Evolutionary conservation across 2,329 filamentous ascomycete species (phyloP), one percentile per base, ranked within the genome.

Genomic region (Verticillium isaacii): DNA sequence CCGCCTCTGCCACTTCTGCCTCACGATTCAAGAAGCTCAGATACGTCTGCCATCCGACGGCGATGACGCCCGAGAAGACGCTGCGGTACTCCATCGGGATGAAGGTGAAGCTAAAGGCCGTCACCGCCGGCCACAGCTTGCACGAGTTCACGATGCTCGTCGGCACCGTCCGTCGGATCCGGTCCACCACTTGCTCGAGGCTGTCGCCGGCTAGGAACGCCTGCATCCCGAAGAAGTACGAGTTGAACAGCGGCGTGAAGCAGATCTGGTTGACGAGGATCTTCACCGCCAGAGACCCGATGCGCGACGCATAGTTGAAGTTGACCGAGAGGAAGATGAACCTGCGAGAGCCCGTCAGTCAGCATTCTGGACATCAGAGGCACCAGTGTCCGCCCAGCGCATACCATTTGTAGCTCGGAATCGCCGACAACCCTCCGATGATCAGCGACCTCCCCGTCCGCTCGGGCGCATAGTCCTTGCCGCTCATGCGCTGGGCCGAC

Each of bases 11-110:
- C 57, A 79, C 78, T 73, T 92, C 91, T 1, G 91, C 91, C 64
- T 80, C 79, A 69, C 89, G 83, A 69, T 96, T 96, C 70, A 96
- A 75, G 74, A 87, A 90, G 67, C 88, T 91, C 68, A 97, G 71
- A 80, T 97, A 97, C 1, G 92, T 93, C 82, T 97, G 93, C 93
- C 93, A 97, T 0, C 90, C 91, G 59, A 97, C 89, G 1, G 92
- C 91, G 66, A 96, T 84, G 7, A 89, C 77, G 1, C 91, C 92
- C 0, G 89, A 86, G 68, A 97, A 95, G 17, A 96, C 83, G 68
- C 87, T 91, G 58, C 93, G 82, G 74, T 92, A 94, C 70, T 94
- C 87, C 57, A 92, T 80, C 32, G 88, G 86, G 5, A 97, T 79
- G 69, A 92, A 95, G n/a, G 89, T 87, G 70, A 97, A 96, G 73